Conservation (phyloP, 1,284 basidiomycete species). For the Ustilago loliicola region DNA sequence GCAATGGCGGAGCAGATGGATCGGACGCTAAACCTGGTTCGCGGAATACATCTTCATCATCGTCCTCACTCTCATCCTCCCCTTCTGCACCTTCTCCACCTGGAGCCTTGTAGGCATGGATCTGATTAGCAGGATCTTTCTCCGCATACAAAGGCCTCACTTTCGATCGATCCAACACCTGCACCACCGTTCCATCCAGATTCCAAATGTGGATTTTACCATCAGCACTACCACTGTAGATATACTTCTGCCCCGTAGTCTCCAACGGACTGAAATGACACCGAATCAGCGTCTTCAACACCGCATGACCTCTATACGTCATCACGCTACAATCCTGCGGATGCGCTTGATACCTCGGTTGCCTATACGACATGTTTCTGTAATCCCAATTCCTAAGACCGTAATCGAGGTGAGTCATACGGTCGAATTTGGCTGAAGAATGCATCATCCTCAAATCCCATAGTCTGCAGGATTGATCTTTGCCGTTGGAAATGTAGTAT, state of each 20-base stretch:
- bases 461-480: slow-evolving; percentile 90
- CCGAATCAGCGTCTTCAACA: slow-evolving; percentile 92
- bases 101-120: slow-evolving; percentile 62
- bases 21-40: slow-evolving; percentile 46
- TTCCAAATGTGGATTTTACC: slow-evolving; percentile 84
- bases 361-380: slow-evolving; percentile 74
- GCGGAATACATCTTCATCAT: slow-evolving; percentile 26
- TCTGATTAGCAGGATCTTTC: slow-evolving; percentile 66
- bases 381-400: slow-evolving; percentile 84
- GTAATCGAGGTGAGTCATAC: slow-evolving; percentile 74
- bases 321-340: slow-evolving; percentile 94
- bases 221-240: slow-evolving; percentile 91
- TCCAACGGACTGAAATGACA: slow-evolving; percentile 94
- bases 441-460: slow-evolving; percentile 97
- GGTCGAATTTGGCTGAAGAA: slow-evolving; percentile 78
- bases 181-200: slow-evolving; percentile 85
- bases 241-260: slow-evolving; percentile 91
- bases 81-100: slow-evolving; percentile 10
- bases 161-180: slow-evolving; percentile 84
- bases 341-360: slow-evolving; percentile 75
- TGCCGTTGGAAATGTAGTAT: slow-evolving; percentile 96
- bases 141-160: slow-evolving; percentile 77
- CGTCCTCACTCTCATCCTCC: slow-evolving; percentile 23
- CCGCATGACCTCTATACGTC: slow-evolving; percentile 89
- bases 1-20: slow-evolving; percentile 47